Evolutionary conservation across 169 alveolate genomes (phyloP), one percentile per base, ranked within the genome.

Genomic region (Toxoplasma gondii): DNA sequence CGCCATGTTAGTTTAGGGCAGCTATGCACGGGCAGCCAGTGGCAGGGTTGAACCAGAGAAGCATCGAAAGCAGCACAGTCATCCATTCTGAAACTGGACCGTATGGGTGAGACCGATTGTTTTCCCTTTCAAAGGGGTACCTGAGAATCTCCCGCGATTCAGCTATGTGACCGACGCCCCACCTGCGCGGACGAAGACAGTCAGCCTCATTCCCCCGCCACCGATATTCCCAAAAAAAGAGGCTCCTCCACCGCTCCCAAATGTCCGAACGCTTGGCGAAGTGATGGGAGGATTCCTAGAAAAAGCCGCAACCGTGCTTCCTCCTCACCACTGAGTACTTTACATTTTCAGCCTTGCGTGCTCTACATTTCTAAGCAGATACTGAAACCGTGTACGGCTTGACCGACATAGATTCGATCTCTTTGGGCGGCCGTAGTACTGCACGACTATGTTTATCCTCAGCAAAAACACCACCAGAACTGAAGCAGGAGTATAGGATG

Each of bases 211-310:
- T 9, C 90, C 90, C 39, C 90, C 69, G 10, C 53, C 90, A 2
- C 12, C 53, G 39, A 31, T 49, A 4, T 2, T 0, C 64, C 29
- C 41, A 5, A 10, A 7, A 22, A 82, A 29, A 29, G 39, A 82
- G 34, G 58, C 58, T 7, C 58, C 90, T 43, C n/a, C 90, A 29
- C 31, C 58, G 1, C 31, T 78, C 10, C 86, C 86, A 78, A 36
- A n/a, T n/a, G 90, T 82, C 90, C 90, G 90, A 2, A 41, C 64
- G 34, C 64, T 82, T 24, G 41, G 90, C 44, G 90, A 82, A 31
- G 90, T 82, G 34, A 82, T 82, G 90, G 90, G 90, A 44, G 90
- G 41, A 29, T 82, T 82, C 41, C 69, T 82, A 29, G 44, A 39
- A 44, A 38, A n/a, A 64, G n/a, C 45, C 12, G 45, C 86, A 24